Conservation (phyloP, 2,329 filamentous ascomycete species). For the Blastomyces silverae region DNA sequence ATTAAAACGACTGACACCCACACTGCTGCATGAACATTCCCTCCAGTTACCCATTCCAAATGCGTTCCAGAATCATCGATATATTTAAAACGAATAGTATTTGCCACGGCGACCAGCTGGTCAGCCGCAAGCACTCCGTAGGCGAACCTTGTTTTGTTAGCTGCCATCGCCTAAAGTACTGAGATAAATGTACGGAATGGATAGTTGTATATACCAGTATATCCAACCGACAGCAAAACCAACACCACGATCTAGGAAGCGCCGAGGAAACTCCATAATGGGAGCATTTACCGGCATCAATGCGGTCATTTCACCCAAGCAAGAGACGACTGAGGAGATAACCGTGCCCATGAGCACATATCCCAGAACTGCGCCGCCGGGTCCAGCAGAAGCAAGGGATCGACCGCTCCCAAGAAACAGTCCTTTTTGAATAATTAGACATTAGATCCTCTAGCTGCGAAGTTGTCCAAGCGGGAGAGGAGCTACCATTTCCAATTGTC, state of each 20-base stretch:
- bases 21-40: constrained; percentile 34
- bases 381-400: constrained; percentile 38
- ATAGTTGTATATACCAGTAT: constrained; percentile 32
- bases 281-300: constrained; percentile 39
- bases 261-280: constrained; percentile 37
- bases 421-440: constrained; percentile 23
- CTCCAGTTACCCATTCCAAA: constrained; percentile 28
- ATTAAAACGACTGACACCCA: constrained; percentile 34
- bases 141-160: constrained; percentile 28
- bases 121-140: constrained; percentile 31
- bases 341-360: constrained; percentile 42
- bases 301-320: constrained; percentile 41
- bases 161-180: constrained; percentile 24
- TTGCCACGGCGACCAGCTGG: constrained; percentile 37
- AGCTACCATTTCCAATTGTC: constrained; percentile 38
- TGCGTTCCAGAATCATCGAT: constrained; percentile 30
- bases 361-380: constrained; percentile 37
- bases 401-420: constrained; percentile 39
- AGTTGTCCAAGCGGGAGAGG: neutral
- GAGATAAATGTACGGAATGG: constrained; percentile 11
- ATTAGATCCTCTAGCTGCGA: neutral
- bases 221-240: constrained; percentile 45
- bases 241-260: constrained; percentile 40
- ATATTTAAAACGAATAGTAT: constrained; percentile 37
- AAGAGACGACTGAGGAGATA: constrained; percentile 41